phyloP scores from a whole-genome alignment of 345 rosid species.

The Balakata baccata region DNA sequence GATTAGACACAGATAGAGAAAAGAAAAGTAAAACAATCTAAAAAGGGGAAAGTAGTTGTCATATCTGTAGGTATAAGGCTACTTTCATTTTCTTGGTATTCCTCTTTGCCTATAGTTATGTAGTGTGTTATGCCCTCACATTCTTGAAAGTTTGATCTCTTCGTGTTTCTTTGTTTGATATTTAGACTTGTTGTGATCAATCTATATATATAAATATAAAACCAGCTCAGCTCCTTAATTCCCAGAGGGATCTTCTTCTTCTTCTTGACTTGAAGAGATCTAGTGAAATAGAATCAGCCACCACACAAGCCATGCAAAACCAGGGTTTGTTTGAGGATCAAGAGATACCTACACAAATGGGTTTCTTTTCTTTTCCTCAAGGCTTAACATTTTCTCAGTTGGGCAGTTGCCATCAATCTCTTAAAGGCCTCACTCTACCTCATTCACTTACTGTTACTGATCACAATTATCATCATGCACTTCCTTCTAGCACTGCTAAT shows the following conservation, averaged over 20 bases:
- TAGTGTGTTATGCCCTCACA: neutral
- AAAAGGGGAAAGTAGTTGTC: constrained; percentile 25
- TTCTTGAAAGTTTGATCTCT: constrained; percentile 8
- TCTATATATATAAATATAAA: too few relatives aligned
- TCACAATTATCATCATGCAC: neutral
- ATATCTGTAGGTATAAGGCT: constrained; percentile 19
- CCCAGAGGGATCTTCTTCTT: too few relatives aligned
- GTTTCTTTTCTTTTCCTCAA: constrained; percentile 54
- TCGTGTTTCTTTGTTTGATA: neutral
- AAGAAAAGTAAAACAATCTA: neutral
- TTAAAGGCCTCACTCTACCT: constrained; percentile 24
- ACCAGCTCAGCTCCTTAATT: too few relatives aligned
- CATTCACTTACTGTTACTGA: constrained; percentile 26
- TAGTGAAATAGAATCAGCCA: constrained; percentile 9
- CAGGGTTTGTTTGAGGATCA: constrained; percentile 61
- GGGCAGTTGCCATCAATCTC: constrained; percentile 38
- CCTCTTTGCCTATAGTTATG: constrained; percentile 11
- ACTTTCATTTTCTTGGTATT: constrained; percentile 18
- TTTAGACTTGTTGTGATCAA: constrained; percentile 4
- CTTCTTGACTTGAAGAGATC: too few relatives aligned
- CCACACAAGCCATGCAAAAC: constrained; percentile 46
- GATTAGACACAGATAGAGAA: neutral
- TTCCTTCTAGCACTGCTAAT: constrained; percentile 30
- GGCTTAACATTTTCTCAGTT: constrained; percentile 34
- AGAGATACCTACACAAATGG: constrained; percentile 47